These are phyloP conservation scores for Cladophialophora carrionii DNA, from an alignment of 2,329 filamentous ascomycete species.

Conservation along the genomic window DNA sequence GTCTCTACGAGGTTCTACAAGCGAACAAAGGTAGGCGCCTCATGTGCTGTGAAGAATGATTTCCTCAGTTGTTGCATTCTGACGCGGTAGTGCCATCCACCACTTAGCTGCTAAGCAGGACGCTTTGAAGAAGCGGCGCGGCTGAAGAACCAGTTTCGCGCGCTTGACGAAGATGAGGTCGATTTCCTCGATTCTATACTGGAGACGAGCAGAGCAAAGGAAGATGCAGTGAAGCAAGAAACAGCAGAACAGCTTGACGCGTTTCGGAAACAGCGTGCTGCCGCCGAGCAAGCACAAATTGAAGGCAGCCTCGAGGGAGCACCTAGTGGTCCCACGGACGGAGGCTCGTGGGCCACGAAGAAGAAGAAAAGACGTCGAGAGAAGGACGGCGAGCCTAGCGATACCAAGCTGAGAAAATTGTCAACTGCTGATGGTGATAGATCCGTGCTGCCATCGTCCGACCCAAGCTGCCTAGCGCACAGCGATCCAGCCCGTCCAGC, in stretches of 20 bases:
- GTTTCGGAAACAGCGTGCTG: constrained; percentile 63
- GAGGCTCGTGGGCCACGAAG: constrained; percentile 54
- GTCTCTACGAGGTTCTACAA: constrained; percentile 54
- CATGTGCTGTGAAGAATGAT: no score
- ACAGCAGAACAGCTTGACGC: constrained; percentile 62
- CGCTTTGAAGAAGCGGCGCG: constrained; percentile 55
- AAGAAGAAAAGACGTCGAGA: constrained; percentile 58
- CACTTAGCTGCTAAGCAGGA: constrained; percentile 54
- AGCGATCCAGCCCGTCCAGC: not conserved
- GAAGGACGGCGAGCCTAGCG: constrained; percentile 49
- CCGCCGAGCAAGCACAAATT: constrained; percentile 55
- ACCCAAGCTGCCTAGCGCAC: not conserved
- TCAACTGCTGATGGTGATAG: constrained; percentile 40
- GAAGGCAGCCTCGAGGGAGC: constrained; percentile 2
- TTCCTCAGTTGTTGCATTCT: constrained; percentile 36
- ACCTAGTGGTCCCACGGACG: constrained; percentile 14
- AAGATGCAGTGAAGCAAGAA: constrained; percentile 61
- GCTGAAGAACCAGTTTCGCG: constrained; percentile 56
- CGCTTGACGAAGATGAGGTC: constrained; percentile 56
- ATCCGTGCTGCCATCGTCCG: constrained; percentile 11
- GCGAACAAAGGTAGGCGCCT: constrained; percentile 56
- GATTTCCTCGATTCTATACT: constrained; percentile 60
- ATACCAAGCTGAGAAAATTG: constrained; percentile 50
- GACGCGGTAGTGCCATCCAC: constrained; percentile 46
- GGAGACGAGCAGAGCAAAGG: constrained; percentile 60